phyloP scores from a whole-genome alignment of 768 basidiomycete genomes.

The Mycena filopes region DNA sequence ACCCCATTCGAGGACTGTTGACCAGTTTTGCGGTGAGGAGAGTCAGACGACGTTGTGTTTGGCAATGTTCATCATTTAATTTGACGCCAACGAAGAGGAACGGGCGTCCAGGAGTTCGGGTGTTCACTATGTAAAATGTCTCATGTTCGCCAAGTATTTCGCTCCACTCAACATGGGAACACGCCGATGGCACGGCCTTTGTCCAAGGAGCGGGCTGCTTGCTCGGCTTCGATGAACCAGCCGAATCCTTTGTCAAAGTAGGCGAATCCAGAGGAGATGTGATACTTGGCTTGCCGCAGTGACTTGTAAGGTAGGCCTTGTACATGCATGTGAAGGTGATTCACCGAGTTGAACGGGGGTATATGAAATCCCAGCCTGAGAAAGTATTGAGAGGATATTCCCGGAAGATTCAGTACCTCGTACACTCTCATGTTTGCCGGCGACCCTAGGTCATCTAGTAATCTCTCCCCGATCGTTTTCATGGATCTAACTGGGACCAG shows the following conservation, averaged over 20 bases:
- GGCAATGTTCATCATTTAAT: conserved; percentile 3
- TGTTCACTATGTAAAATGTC: too few relatives aligned
- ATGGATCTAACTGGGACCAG: conserved; percentile 50
- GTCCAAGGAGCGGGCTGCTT: conserved; percentile 70
- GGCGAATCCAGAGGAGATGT: conserved; percentile 49
- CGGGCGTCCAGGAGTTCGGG: background rate
- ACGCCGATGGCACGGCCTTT: conserved; percentile 60
- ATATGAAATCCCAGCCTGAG: conserved; percentile 84
- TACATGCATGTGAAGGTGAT: conserved; percentile 82
- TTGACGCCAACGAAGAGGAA: conserved; percentile 12
- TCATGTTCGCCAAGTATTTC: background rate
- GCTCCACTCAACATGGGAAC: conserved; percentile 54
- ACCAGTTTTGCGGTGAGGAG: background rate
- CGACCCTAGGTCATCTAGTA: conserved; percentile 62
- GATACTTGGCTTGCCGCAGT: conserved; percentile 58
- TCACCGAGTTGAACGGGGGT: conserved; percentile 77
- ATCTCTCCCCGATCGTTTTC: conserved; percentile 59
- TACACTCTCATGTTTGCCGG: conserved; percentile 58
- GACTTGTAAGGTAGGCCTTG: conserved; percentile 74
- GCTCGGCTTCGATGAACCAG: conserved; percentile 77
- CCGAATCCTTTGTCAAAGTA: conserved; percentile 69
- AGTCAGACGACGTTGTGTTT: conserved; percentile 13
- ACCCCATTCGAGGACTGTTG: background rate
- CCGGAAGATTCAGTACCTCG: conserved; percentile 21
- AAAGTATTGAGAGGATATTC: conserved; percentile 20